Evolutionary conservation across 768 basidiomycete genomes (phyloP).

Genomic region (Suillus subalutaceus): DNA sequence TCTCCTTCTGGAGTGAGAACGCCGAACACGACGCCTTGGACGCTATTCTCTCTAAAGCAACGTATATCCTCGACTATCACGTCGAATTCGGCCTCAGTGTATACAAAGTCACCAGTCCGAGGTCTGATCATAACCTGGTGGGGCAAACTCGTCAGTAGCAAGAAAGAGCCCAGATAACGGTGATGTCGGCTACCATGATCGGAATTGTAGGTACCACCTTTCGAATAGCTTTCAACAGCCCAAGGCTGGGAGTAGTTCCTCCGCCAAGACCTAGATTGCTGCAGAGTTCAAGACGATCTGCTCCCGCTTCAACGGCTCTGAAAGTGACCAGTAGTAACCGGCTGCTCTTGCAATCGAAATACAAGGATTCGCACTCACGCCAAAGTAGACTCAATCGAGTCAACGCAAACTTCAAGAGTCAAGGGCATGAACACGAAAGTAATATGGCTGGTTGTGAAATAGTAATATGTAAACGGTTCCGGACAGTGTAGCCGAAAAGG

Average conservation of each 20-base stretch:
- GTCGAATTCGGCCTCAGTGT: conserved; percentile 62
- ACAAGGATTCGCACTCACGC: conserved; percentile 45
- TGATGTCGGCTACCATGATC: conserved; percentile 60
- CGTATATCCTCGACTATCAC: conserved; percentile 79
- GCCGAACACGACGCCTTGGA: conserved; percentile 71
- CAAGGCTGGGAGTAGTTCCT: conserved; percentile 82
- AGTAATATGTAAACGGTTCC: background rate
- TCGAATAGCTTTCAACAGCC: conserved; percentile 63
- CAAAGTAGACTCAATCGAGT: conserved; percentile 72
- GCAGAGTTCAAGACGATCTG: conserved; percentile 79
- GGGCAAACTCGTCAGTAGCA: conserved; percentile 3
- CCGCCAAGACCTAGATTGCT: conserved; percentile 72
- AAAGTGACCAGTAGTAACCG: conserved; percentile 6
- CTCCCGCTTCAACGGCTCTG: conserved; percentile 73
- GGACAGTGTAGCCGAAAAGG: background rate
- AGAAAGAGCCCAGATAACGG: background rate
- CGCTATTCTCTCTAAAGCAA: conserved; percentile 56
- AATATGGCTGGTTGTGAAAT: background rate
- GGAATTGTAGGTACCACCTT: conserved; percentile 51
- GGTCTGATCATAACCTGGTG: conserved; percentile 79
- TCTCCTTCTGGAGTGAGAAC: conserved; percentile 57
- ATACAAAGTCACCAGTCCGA: conserved; percentile 78
- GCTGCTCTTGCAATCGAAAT: background rate
- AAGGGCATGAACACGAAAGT: conserved; percentile 26
- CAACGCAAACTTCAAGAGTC: conserved; percentile 65